Evolutionary conservation across 2,329 filamentous ascomycete genomes (phyloP).

Genomic region (Microdochium paspali): DNA sequence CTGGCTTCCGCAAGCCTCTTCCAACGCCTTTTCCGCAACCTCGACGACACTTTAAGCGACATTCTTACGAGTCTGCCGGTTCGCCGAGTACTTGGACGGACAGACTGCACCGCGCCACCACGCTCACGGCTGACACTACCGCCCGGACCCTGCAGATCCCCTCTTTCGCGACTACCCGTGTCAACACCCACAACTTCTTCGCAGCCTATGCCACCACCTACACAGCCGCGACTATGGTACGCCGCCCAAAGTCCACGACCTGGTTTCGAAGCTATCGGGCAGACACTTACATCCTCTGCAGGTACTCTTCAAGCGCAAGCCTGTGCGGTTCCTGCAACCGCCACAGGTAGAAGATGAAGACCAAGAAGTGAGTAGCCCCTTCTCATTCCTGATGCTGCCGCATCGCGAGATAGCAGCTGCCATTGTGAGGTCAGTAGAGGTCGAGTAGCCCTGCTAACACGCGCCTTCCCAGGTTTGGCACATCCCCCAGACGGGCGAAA

Average conservation of each 20-base stretch:
- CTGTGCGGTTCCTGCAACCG: slow-evolving; percentile 69
- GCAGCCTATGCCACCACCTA: slow-evolving; percentile 12
- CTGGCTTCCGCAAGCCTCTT: neutral
- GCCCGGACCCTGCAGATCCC: slow-evolving; percentile 22
- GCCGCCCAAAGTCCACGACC: too few relatives aligned
- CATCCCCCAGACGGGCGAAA: slow-evolving; percentile 80
- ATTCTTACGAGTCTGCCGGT: neutral
- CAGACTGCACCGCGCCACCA: neutral
- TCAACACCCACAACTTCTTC: neutral
- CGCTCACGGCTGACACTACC: neutral
- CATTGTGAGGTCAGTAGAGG: slow-evolving; percentile 3
- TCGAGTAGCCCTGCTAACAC: slow-evolving; percentile 9
- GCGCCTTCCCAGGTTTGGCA: slow-evolving; percentile 67
- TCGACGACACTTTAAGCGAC: neutral
- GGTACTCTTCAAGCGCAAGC: slow-evolving; percentile 96
- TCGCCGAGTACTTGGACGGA: neutral
- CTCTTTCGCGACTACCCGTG: slow-evolving; percentile 9
- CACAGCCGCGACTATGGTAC: slow-evolving; percentile 22
- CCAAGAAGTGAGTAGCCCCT: slow-evolving; percentile 56
- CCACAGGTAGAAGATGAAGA: slow-evolving; percentile 71
- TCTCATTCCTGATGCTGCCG: slow-evolving; percentile 1
- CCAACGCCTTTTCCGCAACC: neutral
- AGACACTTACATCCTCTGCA: slow-evolving; percentile 28
- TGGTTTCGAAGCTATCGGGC: neutral
- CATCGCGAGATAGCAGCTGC: too few relatives aligned